Percentiles rank a stretch among this genome's conserved stretches.
phyloP scores from a whole-genome alignment of 441 rosid species.

The Erodium trifolium region DNA sequence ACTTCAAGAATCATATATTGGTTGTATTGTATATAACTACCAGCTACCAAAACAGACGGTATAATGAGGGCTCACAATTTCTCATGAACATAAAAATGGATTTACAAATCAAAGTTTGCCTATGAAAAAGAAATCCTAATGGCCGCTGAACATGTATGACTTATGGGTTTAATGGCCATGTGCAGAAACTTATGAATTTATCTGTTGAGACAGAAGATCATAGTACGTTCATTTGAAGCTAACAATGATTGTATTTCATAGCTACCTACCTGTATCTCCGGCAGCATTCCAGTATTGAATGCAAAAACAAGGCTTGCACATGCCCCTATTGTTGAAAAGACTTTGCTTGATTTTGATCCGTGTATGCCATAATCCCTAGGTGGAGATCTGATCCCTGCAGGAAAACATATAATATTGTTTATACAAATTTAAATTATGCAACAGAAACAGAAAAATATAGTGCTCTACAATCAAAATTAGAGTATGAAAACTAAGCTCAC shows the following conservation, averaged over 20 bases:
- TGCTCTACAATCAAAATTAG: not conserved
- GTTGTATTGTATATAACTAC: not conserved
- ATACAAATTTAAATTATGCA: not conserved
- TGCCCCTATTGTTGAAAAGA: slow-evolving; percentile 69
- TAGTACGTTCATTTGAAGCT: not conserved
- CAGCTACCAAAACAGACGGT: not conserved
- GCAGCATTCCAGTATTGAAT: slow-evolving; percentile 93
- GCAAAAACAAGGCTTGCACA: slow-evolving; percentile 77
- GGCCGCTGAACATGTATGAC: not conserved
- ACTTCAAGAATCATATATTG: not conserved
- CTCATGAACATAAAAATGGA: not conserved
- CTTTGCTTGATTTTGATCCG: slow-evolving; percentile 37
- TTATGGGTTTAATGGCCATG: not conserved
- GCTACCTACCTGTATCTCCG: slow-evolving; percentile 60
- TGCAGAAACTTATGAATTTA: not conserved
- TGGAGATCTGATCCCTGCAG: slow-evolving; percentile 50
- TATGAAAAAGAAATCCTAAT: not conserved
- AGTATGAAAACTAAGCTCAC: not conserved
- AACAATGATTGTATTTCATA: not conserved
- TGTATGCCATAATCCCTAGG: slow-evolving; percentile 65
- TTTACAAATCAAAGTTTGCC: not conserved
- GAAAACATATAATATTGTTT: not conserved
- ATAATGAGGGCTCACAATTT: not conserved
- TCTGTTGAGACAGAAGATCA: not conserved
- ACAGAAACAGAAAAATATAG: not conserved